Percentiles rank a stretch among this genome's conserved stretches.
These are phyloP conservation scores for Aspergillus floridensis DNA, from an alignment of 2,329 filamentous ascomycete genomes.

Conservation along the genomic window DNA sequence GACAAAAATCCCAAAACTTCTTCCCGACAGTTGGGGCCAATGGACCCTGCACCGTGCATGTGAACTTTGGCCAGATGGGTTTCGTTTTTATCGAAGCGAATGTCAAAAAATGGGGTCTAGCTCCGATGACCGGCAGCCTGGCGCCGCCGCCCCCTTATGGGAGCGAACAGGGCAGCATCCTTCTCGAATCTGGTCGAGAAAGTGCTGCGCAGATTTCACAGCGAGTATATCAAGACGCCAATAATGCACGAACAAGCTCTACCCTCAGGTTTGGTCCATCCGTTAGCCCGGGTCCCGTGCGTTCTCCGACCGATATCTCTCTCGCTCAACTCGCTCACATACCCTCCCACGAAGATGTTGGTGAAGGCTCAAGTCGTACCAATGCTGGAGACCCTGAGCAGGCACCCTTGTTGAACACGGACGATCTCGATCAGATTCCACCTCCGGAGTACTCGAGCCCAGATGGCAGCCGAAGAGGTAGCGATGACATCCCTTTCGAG, in stretches of 20 bases:
- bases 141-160: constrained; percentile 95
- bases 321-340: constrained; percentile 78
- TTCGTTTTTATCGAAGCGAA: constrained; percentile 99
- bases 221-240: constrained; percentile 51
- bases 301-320: constrained; percentile 94
- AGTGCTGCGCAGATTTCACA: constrained; percentile 43
- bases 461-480: constrained; percentile 55
- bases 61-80: constrained; percentile 96
- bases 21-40: constrained; percentile 97
- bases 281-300: constrained; percentile 81
- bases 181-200: constrained; percentile 78
- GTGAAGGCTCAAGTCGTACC: constrained; percentile 65
- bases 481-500: constrained; percentile 52
- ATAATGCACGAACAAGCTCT: constrained; percentile 73
- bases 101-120: constrained; percentile 98
- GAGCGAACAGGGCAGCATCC: constrained; percentile 92
- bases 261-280: constrained; percentile 71
- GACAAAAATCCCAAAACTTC: constrained; percentile 91
- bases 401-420: constrained; percentile 28
- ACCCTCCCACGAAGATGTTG: constrained; percentile 63
- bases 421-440: constrained; percentile 29
- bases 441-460: constrained; percentile 56
- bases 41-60: constrained; percentile 86
- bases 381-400: constrained; percentile 24
- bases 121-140: constrained; percentile 90